These are phyloP conservation scores for Podospora fimiseda DNA, from an alignment of 495 filamentous ascomycete genomes.

Conservation along the genomic window DNA sequence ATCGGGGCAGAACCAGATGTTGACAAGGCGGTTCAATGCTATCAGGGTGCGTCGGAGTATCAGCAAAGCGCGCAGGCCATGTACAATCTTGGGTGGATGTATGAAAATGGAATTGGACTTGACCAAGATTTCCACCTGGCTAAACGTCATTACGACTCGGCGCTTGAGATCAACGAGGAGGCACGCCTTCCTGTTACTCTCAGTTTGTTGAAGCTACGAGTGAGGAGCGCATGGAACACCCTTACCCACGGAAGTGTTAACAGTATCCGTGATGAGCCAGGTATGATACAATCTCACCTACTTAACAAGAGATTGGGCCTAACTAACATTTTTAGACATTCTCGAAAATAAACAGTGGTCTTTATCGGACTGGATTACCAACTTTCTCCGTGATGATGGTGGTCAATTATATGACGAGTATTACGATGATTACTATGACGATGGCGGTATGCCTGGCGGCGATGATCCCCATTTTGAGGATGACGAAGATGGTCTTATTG, in stretches of 20 bases:
- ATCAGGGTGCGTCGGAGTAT: slow-evolving; percentile 82
- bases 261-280: slow-evolving; percentile 78
- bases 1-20: slow-evolving; percentile 65
- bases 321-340: slow-evolving; percentile 37
- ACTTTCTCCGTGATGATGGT: slow-evolving; percentile 73
- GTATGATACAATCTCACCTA: slow-evolving; percentile 42
- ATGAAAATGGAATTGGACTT: slow-evolving; percentile 92
- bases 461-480: slow-evolving; percentile 49
- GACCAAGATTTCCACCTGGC: slow-evolving; percentile 96
- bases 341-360: slow-evolving; percentile 59
- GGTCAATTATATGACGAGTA: slow-evolving; percentile 53
- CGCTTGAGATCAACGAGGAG: slow-evolving; percentile 82
- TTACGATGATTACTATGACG: slow-evolving; percentile 48
- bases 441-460: slow-evolving; percentile 49
- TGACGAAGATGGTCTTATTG: slow-evolving; percentile 65
- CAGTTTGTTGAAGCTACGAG: slow-evolving; percentile 76
- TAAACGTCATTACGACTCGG: slow-evolving; percentile 91
- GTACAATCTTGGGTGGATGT: slow-evolving; percentile 99
- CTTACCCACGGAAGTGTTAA: slow-evolving; percentile 85
- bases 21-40: slow-evolving; percentile 90
- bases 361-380: slow-evolving; percentile 72
- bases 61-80: slow-evolving; percentile 89
- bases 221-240: slow-evolving; percentile 87
- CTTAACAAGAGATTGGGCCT: not conserved
- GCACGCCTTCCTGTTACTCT: slow-evolving; percentile 92